Evolutionary conservation across 1,139 yeast genomes (phyloP).

Genomic region (Pichia sp.): DNA sequence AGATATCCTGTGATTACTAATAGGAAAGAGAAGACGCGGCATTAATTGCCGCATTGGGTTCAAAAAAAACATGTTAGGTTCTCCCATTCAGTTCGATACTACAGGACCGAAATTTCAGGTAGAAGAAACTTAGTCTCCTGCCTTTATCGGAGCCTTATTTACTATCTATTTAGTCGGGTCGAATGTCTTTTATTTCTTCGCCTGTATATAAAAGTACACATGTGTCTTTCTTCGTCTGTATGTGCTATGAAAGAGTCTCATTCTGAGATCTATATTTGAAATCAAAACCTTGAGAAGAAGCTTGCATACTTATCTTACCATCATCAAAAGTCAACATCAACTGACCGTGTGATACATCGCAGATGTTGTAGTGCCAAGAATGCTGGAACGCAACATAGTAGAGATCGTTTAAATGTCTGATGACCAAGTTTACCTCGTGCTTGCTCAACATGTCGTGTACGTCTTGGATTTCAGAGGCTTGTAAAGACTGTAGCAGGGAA

Average conservation of each 20-base stretch:
- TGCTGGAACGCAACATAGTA: constrained; percentile 64
- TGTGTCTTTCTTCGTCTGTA: neutral
- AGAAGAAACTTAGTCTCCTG: no score
- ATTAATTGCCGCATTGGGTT: no score
- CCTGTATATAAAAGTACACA: no score
- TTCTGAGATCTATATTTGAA: constrained; percentile 22
- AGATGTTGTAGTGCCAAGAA: constrained; percentile 73
- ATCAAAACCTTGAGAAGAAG: constrained; percentile 47
- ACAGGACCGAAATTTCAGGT: no score
- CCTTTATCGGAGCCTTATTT: no score
- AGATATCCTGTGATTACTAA: no score
- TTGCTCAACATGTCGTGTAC: constrained; percentile 27
- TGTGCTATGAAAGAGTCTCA: neutral
- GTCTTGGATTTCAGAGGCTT: constrained; percentile 24
- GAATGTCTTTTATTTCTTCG: no score
- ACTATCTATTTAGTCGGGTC: no score
- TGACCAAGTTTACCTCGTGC: constrained; percentile 32
- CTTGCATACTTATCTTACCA: constrained; percentile 42
- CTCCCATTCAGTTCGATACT: no score
- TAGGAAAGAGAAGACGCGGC: no score
- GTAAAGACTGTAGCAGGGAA: constrained; percentile 11
- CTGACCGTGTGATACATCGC: constrained; percentile 53
- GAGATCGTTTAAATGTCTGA: constrained; percentile 46
- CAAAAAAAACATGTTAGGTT: no score
- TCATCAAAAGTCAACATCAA: constrained; percentile 39